Base-by-base conservation (phyloP, 352 stramenopile genomes). In the Globisporangium barbulae region DNA sequence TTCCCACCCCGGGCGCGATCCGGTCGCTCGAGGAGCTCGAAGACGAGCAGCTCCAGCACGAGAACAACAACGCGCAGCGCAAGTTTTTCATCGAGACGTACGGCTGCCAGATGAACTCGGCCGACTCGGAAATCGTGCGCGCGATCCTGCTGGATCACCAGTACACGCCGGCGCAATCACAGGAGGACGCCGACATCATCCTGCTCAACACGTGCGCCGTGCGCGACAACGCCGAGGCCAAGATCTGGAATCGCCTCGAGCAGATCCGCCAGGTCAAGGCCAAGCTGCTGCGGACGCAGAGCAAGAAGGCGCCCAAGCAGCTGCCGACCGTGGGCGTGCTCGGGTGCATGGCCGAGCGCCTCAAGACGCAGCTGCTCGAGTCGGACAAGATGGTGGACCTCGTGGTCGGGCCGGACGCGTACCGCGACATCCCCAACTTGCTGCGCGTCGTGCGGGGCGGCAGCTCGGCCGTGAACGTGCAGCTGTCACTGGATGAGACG, bases 91-190 rank as follows among this genome's bases (percentile, higher is more conserved):
- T 95, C 48, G 87, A 95, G 67, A 99, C 97, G 13, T 99, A 99
- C 79, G 97, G 97, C 9, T 99, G 97, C 85, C 97, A 99, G 85
- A 99, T 99, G 97, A 99, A 99, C 79, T 95, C 98, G 54, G 95
- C 92, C 63, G 98, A 99, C 80, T 98, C 90, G 56, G 97, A 99
- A 71, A 98, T 99, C 76, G 96, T 99, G 48, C 85, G 90, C 19
- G 84, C 91, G 37, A 94, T 99, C 41, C 76, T 99, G 30, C 66
- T 98, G 44, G 75, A 89, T 60, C 49, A 76, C 41, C 75, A 69
- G 33, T 95, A 90, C 74, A 64, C 84, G 12, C 69, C 91, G 33
- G 83, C 86, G 5, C 17, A 64, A 19, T 68, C 80, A 5, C 78
- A 87, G 54, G 83, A 94, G 10, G 73, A 87, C 13, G 95, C 97